Conservation (phyloP, 169 alveolate species). For the Babesia bovis region DNA sequence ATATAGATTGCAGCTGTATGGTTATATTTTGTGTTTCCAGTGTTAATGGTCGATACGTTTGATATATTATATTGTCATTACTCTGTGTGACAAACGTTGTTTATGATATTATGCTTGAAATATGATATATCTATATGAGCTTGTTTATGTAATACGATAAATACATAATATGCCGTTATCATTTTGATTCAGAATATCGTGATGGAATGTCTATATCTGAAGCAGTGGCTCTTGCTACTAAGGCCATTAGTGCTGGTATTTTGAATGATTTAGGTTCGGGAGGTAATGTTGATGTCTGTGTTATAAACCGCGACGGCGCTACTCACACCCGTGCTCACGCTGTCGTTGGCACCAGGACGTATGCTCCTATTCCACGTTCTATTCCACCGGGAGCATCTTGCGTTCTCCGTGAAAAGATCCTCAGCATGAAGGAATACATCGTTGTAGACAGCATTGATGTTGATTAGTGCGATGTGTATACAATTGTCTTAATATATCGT, state of each 20-base stretch:
- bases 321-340: slow-evolving; percentile 82
- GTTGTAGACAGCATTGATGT: slow-evolving; percentile 63
- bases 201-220: slow-evolving; percentile 92
- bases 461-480: too few species aligned
- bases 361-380: slow-evolving; percentile 73
- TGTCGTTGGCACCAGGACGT: slow-evolving; percentile 74
- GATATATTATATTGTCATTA: too few species aligned
- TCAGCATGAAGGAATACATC: slow-evolving; percentile 68
- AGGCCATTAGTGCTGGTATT: slow-evolving; percentile 96
- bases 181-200: slow-evolving; percentile 81
- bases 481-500: too few species aligned
- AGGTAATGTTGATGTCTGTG: slow-evolving; percentile 92
- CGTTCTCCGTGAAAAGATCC: slow-evolving; percentile 73
- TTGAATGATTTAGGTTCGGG: slow-evolving; percentile 96
- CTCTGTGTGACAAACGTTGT: too few species aligned
- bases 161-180: too few species aligned
- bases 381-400: slow-evolving; percentile 81
- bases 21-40: too few species aligned
- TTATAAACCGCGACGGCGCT: slow-evolving; percentile 86
- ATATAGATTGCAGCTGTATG: not conserved
- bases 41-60: too few species aligned
- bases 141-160: too few species aligned
- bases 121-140: too few species aligned
- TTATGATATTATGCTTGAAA: too few species aligned
- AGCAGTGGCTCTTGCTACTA: slow-evolving; percentile 87